Base-by-base conservation (phyloP, 208 protist genomes). In the Trypanosoma melophagium region DNA sequence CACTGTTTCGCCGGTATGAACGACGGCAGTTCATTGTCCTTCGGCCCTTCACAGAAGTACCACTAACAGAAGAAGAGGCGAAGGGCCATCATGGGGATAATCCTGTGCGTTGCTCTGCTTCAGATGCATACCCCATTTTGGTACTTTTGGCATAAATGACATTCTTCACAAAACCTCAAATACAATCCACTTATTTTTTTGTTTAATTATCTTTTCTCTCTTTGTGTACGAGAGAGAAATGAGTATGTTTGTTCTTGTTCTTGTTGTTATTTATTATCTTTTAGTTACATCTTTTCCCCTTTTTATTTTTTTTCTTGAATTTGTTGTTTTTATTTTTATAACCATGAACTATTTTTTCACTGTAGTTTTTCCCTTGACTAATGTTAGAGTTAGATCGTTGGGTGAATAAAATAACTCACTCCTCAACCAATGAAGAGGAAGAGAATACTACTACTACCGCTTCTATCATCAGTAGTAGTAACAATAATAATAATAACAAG, bases 61-160 rank as follows among this genome's bases (percentile, higher is more conserved):
- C 49, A 19, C 40, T 89, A n/a, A 59, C 61, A 24, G 62, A 31
- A 12, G 49, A 47, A 38, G 89, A 94, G 61, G 67, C 47, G 24
- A 74, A 56, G 28, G 28, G 28, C 28, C 7, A 13, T 17, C 21
- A 64, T 61, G 58, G 40, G 2, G 45, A 31, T 49, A n/a, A 41
- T 58, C 21, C 24, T 9, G 57, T 85, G 69, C 63, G 50, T 22
- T 87, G 77, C 71, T 89, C 82, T n/a, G 62, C 83, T 14, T 86
- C 87, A 0, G 84, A 90, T 59, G 80, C 85, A 64, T 93, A 83
- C 47, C 87, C 87, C n/a, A 74, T 93, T 24, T 63, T 93, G 40
- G 79, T 87, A 7, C 54, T 90, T 4, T 63, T 93, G 17, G 69
- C 62, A 4, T 89, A 65, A 79, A 50, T 42, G 9, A 25, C 3